Evolutionary conservation across 192 early-diverging fungal genomes (phyloP).

Genomic region (Paraglomus brasilianum): DNA sequence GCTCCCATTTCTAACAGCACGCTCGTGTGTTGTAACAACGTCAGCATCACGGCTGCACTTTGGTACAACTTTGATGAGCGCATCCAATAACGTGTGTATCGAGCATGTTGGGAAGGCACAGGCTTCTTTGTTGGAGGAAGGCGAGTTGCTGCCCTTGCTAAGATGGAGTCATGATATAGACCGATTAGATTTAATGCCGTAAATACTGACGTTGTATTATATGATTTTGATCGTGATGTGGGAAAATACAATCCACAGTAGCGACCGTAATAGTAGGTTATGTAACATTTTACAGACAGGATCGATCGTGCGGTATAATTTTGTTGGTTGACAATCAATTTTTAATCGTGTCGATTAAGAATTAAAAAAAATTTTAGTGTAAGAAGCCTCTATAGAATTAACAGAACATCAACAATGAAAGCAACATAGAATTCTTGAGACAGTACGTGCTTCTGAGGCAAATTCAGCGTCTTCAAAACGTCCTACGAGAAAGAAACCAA

Average conservation of each 20-base stretch:
- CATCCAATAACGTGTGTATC: slow-evolving; percentile 70
- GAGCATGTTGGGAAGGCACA: slow-evolving; percentile 56
- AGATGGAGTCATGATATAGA: slow-evolving; percentile 85
- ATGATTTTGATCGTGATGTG: not conserved
- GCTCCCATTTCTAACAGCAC: slow-evolving; percentile 79
- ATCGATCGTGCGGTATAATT: not conserved
- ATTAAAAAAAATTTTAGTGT: not conserved
- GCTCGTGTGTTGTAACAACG: slow-evolving; percentile 69
- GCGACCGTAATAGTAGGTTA: not conserved
- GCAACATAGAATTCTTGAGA: not conserved
- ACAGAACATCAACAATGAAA: not conserved
- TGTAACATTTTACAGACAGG: not conserved
- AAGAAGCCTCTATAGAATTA: not conserved
- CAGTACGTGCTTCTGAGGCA: slow-evolving; percentile 78
- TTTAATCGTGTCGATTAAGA: not conserved
- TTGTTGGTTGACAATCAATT: not conserved
- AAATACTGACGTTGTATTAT: slow-evolving; percentile 57
- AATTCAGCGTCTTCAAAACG: slow-evolving; percentile 93
- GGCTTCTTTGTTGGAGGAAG: slow-evolving; percentile 41
- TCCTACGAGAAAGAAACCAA: slow-evolving; percentile 47
- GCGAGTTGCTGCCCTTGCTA: slow-evolving; percentile 50
- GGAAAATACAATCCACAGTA: not conserved
- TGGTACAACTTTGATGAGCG: slow-evolving; percentile 49
- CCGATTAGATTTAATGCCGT: slow-evolving; percentile 76
- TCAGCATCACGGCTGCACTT: slow-evolving; percentile 58